Evolutionary conservation across 2,329 filamentous ascomycete species (phyloP).

Genomic region (Apiospora rasikravindrae): DNA sequence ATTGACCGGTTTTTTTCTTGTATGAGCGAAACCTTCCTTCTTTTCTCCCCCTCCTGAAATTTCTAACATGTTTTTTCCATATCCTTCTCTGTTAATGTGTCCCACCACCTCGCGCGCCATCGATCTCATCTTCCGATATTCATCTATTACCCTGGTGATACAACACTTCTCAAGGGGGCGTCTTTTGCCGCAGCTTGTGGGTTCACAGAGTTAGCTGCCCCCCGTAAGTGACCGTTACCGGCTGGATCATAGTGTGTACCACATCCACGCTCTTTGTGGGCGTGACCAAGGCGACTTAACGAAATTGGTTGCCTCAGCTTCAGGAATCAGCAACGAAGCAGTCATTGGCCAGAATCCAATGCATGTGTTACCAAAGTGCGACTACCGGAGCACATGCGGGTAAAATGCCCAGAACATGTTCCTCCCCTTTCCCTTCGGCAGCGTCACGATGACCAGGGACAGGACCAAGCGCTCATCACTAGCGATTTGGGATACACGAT

Average conservation of each 20-base stretch:
- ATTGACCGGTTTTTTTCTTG: not conserved
- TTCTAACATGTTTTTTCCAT: not conserved
- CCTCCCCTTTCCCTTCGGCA: not conserved
- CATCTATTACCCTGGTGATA: not conserved
- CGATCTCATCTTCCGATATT: not conserved
- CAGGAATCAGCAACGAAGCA: not conserved
- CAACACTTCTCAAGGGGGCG: not conserved
- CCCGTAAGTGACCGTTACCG: not conserved
- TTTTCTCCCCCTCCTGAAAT: not conserved
- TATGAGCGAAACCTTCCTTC: not conserved
- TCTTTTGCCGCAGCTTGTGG: not conserved
- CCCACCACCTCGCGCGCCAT: not conserved
- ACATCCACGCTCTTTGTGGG: not conserved
- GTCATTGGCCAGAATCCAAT: not conserved
- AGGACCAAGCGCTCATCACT: not conserved
- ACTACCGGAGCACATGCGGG: not conserved
- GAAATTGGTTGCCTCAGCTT: conserved; percentile 4
- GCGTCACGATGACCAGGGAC: not conserved
- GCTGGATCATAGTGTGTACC: not conserved
- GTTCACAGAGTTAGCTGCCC: not conserved
- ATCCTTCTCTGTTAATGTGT: not conserved
- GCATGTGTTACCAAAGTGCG: not conserved
- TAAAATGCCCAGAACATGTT: not conserved
- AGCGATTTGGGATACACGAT: not conserved
- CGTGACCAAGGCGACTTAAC: not conserved